phyloP scores from a whole-genome alignment of 2,329 filamentous ascomycete genomes.

The Sclerotiophoma versabilis region DNA sequence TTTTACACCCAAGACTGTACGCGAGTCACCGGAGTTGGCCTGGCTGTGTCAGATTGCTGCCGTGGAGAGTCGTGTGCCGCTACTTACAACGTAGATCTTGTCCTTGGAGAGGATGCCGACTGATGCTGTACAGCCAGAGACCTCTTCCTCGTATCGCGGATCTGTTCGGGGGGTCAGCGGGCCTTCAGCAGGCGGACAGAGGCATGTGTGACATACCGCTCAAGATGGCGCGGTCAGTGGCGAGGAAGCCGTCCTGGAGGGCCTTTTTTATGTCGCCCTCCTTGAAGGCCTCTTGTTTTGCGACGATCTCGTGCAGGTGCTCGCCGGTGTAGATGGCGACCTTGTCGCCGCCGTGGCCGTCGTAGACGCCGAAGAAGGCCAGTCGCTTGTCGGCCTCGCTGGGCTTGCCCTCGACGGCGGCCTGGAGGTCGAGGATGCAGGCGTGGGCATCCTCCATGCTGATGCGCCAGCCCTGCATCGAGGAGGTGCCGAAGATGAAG shows the following conservation, averaged over 20 bases:
- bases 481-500: constrained; percentile 90
- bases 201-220: constrained; percentile 69
- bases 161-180: constrained; percentile 64
- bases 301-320: constrained; percentile 90
- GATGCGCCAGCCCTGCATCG: constrained; percentile 99
- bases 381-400: constrained; percentile 74
- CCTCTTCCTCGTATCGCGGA: constrained; percentile 95
- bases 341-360: constrained; percentile 96
- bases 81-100: constrained; percentile 92
- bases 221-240: constrained; percentile 93
- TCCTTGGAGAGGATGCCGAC: constrained; percentile 87
- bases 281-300: constrained; percentile 94
- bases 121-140: constrained; percentile 96
- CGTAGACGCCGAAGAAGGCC: constrained; percentile 97
- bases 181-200: constrained; percentile 9
- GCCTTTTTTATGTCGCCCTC: constrained; percentile 92
- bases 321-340: constrained; percentile 93
- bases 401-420: constrained; percentile 62
- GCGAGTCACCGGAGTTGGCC: constrained; percentile 97
- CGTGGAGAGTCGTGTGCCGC: neutral
- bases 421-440: constrained; percentile 83
- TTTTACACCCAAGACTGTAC: constrained; percentile 94
- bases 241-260: constrained; percentile 95
- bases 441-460: constrained; percentile 99
- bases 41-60: constrained; percentile 51